Evolutionary conservation across 2,329 filamentous ascomycete genomes (phyloP).

Genomic region (Pestalotiopsis sp.): DNA sequence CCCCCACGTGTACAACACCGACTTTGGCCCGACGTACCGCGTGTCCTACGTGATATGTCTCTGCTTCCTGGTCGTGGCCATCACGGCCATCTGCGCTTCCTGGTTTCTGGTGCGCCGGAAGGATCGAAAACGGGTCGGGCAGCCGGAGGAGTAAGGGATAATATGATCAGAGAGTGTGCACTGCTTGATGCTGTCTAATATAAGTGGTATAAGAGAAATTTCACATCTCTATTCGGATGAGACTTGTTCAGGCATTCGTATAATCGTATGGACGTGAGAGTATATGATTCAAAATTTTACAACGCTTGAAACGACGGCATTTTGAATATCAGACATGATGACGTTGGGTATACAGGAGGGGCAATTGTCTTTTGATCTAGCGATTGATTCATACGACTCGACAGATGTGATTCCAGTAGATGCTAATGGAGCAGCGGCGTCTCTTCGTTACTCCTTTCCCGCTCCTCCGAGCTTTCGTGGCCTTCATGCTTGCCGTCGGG

Average conservation of each 20-base stretch:
- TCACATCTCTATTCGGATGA: too few relatives aligned
- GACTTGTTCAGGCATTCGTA: too few relatives aligned
- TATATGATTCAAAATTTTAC: too few relatives aligned
- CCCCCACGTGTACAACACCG: slow-evolving; percentile 41
- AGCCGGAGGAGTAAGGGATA: neutral
- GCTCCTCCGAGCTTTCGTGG: neutral
- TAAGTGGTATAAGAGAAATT: too few relatives aligned
- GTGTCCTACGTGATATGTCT: slow-evolving; percentile 38
- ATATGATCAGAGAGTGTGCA: neutral
- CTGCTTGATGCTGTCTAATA: too few relatives aligned
- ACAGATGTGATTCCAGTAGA: neutral
- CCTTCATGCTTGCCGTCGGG: neutral
- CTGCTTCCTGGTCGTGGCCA: slow-evolving; percentile 22
- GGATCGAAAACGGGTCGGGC: slow-evolving; percentile 11
- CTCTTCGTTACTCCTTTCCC: slow-evolving; percentile 9
- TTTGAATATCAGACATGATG: neutral
- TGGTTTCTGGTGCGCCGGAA: slow-evolving; percentile 24
- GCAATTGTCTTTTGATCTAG: neutral
- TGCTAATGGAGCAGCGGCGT: slow-evolving; percentile 11
- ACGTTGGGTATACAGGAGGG: neutral
- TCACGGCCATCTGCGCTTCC: slow-evolving; percentile 23
- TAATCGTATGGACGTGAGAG: too few relatives aligned
- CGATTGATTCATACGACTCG: neutral
- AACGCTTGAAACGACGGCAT: neutral
- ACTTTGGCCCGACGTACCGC: slow-evolving; percentile 41